A percentile compares a stretch with the other conserved stretches of the same genome.
phyloP scores from a whole-genome alignment of 805 yeast species.

The Zygosaccharomyces pseudorouxii region DNA sequence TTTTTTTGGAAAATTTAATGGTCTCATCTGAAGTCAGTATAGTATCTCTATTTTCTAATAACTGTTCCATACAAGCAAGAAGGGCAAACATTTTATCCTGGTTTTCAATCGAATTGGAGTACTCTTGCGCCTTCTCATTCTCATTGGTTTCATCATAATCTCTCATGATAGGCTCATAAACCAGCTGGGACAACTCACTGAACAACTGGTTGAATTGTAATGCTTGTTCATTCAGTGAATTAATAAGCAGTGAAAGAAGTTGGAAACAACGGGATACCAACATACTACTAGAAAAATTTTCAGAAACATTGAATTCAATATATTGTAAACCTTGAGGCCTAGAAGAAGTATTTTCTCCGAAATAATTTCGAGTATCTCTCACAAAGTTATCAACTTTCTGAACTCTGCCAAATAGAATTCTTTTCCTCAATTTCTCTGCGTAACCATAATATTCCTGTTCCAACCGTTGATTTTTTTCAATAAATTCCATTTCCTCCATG shows the following conservation, averaged over 20 bases:
- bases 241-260: constrained; percentile 14
- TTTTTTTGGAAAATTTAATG: constrained; percentile 17
- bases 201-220: constrained; percentile 22
- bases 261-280: constrained; percentile 22
- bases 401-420: constrained; percentile 42
- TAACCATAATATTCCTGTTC: constrained; percentile 52
- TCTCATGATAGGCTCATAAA: constrained; percentile 29
- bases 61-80: constrained; percentile 49
- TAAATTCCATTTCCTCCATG: constrained; percentile 28
- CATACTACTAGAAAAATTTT: constrained; percentile 24
- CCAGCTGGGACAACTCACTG: constrained; percentile 15
- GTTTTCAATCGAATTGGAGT: constrained; percentile 62
- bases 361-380: constrained; percentile 24
- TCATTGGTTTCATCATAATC: constrained; percentile 23
- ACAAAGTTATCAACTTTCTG: constrained; percentile 23
- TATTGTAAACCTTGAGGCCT: constrained; percentile 7
- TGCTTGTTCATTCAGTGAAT: constrained; percentile 26
- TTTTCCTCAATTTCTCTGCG: constrained; percentile 60
- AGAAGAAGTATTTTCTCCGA: constrained; percentile 6
- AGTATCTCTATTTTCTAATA: constrained; percentile 42
- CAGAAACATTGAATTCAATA: constrained; percentile 16
- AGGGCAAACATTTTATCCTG: constrained; percentile 67
- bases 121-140: constrained; percentile 68
- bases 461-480: constrained; percentile 36
- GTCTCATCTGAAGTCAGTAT: constrained; percentile 27